Base-by-base conservation (phyloP, 2,329 filamentous ascomycete genomes). In the Magnaporthiopsis rhizophila region DNA sequence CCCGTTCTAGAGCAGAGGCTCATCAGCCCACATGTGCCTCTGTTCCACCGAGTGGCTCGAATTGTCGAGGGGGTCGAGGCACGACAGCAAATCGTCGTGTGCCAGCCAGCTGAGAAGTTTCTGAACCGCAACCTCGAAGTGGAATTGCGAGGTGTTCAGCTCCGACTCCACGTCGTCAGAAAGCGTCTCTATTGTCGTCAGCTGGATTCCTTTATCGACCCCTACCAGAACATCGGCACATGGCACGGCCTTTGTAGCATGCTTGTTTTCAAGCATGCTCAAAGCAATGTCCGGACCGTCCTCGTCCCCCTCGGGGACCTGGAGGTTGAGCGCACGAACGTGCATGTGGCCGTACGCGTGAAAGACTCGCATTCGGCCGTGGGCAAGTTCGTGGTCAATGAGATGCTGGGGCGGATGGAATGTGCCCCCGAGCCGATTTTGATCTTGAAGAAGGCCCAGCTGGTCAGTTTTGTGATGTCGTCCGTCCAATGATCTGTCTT, bases 241-340 rank as follows among this genome's bases (percentile, higher is more conserved):
- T 79, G 83, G 68, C 82, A 89, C 65, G 87, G 88, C 0, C 74
- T 89, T 0, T 65, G 73, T 2, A 86, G 81, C 70, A 88, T 83
- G 70, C 72, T 89, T 3, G 80, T 89, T 0, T 71, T 88, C 18
- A 77, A 80, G 0, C 79, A 82, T n/a, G 63, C 69, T 0, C 65
- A 68, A 0, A 80, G 83, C 58, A 68, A 64, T 0, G 62, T 65
- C 0, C 80, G 80, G 11, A 86, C 79, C 36, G 74, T 89, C 8
- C 74, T 90, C 0, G 75, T 85, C 0, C 82, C 87, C 0, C 65
- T 84, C 0, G 83, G 85, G 0, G 6, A 63, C 0, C 28, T 79
- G 0, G 50, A 7, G 0, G 76, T 71, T 63, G 60, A 67, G 21
- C 74, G 73, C 2, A 57, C 70, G 0, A 75, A 75, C 0, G 66